Evolutionary conservation across 768 basidiomycete genomes (phyloP), one percentile per base, ranked within the genome.

Genomic region (Sporobolomyces roseus): DNA sequence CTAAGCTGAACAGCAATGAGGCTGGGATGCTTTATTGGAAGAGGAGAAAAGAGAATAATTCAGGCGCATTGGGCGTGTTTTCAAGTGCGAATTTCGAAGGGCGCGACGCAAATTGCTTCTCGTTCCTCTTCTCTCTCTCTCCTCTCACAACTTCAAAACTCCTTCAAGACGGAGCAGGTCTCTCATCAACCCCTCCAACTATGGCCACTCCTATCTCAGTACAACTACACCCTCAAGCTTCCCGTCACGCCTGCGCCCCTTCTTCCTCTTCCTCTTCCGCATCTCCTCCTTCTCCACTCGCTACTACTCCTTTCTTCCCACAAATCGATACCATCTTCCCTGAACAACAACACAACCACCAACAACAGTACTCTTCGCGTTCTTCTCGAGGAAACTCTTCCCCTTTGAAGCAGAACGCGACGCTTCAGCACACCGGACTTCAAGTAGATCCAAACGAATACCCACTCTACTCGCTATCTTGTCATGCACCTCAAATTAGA

Each of bases 401-500:
- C n/a, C 12, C 54, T 4, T 27, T 38, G 33, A 23, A 51, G 30
- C 56, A 21, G n/a, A 7, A 23, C 51, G 32, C 46, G 55, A 3
- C 58, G 52, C 30, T 35, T 14, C 9, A 7, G 2, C 38, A n/a
- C n/a, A 29, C 68, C 4, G 64, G 65, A 41, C n/a, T 41, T 7
- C 13, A 56, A 29, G 54, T 66, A 25, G 49, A 63, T 46, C 21
- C 63, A 0, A 10, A 21, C 21, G 10, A 4, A 25, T 71, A 59
- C 56, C 65, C 70, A 41, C 65, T 50, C 61, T 66, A 65, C 56
- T 63, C 65, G 32, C 14, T 50, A 54, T 54, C 61, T 2, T 4
- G 5, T 13, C 30, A n/a, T 3, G 25, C 79, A 58, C 74, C 78
- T 13, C 80, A 81, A 64, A 81, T 82, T 65, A 81, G 79, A 71